Conservation (phyloP, 345 rosid genomes). For the Geranium brycei region DNA sequence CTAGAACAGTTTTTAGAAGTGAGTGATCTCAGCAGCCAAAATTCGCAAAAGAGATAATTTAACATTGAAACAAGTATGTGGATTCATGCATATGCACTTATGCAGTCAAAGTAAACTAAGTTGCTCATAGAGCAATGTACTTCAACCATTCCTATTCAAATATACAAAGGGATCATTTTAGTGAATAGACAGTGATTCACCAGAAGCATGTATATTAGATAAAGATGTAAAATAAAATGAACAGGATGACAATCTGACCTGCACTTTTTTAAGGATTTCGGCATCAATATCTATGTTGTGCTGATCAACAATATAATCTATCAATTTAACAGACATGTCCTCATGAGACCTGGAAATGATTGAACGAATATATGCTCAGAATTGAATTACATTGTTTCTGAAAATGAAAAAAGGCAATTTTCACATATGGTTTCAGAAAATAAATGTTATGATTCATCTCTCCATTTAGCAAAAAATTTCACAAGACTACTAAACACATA, state of each 20-base stretch:
- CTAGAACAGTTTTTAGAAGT: background rate
- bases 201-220: background rate
- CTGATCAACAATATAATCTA: slow-evolving; percentile 68
- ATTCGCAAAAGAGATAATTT: background rate
- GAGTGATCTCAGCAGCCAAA: background rate
- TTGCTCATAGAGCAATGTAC: background rate
- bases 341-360: slow-evolving; percentile 64
- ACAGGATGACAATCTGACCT: slow-evolving; percentile 31
- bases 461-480: background rate
- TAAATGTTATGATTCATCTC: no score
- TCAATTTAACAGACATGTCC: slow-evolving; percentile 59
- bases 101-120: background rate
- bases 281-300: slow-evolving; percentile 73
- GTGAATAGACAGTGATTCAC: background rate
- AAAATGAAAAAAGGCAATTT: background rate
- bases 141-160: background rate
- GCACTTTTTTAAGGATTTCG: slow-evolving; percentile 64
- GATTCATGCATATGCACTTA: background rate
- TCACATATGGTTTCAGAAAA: no score
- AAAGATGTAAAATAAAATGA: background rate
- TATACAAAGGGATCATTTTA: background rate
- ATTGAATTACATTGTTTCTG: background rate
- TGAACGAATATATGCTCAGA: background rate
- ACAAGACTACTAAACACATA: background rate
- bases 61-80: background rate